Conservation (phyloP, 768 basidiomycete species). For the Xerocomellus dryophilus region DNA sequence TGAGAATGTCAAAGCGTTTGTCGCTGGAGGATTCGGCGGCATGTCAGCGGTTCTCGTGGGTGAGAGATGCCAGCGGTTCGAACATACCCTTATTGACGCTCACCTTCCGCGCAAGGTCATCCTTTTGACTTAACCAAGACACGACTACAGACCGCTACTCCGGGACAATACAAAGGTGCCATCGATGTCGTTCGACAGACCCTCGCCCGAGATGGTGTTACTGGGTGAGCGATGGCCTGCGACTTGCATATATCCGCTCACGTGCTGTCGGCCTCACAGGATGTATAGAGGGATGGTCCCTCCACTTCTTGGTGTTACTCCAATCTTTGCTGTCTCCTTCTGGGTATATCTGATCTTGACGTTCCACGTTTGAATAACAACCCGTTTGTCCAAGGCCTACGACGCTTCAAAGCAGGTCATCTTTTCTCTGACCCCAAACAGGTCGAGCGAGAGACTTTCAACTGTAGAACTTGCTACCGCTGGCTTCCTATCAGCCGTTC, state of each 20-base stretch:
- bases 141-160: constrained; percentile 88
- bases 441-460: constrained; percentile 59
- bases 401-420: constrained; percentile 90
- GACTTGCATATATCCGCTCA: background rate
- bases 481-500: constrained; percentile 92
- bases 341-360: constrained; percentile 56
- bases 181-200: constrained; percentile 92
- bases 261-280: constrained; percentile 36
- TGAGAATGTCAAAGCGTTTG: constrained; percentile 73
- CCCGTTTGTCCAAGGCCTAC: constrained; percentile 62
- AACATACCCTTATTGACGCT: background rate
- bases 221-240: constrained; percentile 55
- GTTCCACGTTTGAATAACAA: constrained; percentile 6
- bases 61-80: constrained; percentile 35
- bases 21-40: constrained; percentile 93
- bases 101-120: constrained; percentile 58
- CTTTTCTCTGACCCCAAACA: constrained; percentile 71
- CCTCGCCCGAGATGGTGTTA: constrained; percentile 84
- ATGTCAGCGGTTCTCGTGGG: constrained; percentile 85
- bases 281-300: constrained; percentile 93
- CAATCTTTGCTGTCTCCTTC: constrained; percentile 97
- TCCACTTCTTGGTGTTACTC: constrained; percentile 90
- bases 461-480: constrained; percentile 83
- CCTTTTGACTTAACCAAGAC: constrained; percentile 98
- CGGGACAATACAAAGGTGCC: constrained; percentile 87